Conservation (phyloP, 441 rosid genomes). For the Bruguiera hainesii region DNA sequence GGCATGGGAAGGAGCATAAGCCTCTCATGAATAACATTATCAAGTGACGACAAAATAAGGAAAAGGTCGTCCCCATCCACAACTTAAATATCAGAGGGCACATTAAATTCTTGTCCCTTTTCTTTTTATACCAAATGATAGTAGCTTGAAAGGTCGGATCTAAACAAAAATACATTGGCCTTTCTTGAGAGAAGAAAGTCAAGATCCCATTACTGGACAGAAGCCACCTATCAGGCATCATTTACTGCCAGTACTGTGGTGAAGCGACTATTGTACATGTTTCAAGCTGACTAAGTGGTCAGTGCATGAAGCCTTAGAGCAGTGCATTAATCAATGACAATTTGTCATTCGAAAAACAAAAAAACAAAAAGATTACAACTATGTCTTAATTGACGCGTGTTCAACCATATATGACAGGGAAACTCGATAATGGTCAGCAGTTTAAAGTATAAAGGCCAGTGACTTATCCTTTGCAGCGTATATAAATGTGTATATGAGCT, state of each 20-base stretch:
- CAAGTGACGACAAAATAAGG: conserved; percentile 14
- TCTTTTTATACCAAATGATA: not conserved
- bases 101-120: conserved; percentile 4
- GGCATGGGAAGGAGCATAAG: conserved; percentile 21
- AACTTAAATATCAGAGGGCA: not conserved
- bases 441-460: no score
- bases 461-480: no score
- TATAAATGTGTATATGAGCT: no score
- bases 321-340: no score
- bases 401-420: no score
- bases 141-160: not conserved
- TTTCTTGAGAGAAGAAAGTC: not conserved
- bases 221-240: not conserved
- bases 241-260: not conserved
- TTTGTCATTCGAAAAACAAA: no score
- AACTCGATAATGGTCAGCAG: no score
- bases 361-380: no score
- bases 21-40: conserved; percentile 25
- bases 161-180: not conserved
- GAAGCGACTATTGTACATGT: not conserved
- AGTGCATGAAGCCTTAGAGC: not conserved
- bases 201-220: not conserved
- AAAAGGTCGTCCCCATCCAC: conserved; percentile 1
- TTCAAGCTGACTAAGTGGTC: not conserved
- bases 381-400: no score